These are phyloP conservation scores for Tricholoma terreum DNA, from an alignment of 768 basidiomycete genomes.

Conservation along the genomic window DNA sequence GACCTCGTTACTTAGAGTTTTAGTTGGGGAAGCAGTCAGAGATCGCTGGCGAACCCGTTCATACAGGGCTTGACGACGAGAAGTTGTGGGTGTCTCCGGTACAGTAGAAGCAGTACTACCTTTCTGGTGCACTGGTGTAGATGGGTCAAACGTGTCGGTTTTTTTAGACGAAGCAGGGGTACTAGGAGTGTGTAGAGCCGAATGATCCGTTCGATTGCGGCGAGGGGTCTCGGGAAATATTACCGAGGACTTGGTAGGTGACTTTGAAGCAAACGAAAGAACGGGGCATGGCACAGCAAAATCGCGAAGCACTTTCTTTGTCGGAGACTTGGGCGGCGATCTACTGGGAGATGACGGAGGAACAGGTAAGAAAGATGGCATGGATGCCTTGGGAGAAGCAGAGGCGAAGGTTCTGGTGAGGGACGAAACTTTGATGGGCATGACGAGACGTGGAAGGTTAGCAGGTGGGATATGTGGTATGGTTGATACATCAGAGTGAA, in stretches of 20 bases:
- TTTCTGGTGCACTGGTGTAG: slow-evolving; percentile 65
- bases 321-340: slow-evolving; percentile 33
- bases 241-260: slow-evolving; percentile 45
- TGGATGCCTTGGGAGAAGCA: slow-evolving; percentile 62
- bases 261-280: slow-evolving; percentile 35
- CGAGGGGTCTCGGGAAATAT: slow-evolving; percentile 66
- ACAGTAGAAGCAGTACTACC: slow-evolving; percentile 53
- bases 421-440: slow-evolving; percentile 54
- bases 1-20: slow-evolving; percentile 41
- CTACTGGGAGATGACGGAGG: slow-evolving; percentile 39
- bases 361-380: slow-evolving; percentile 39
- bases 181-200: slow-evolving; percentile 42
- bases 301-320: slow-evolving; percentile 14
- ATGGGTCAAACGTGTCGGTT: slow-evolving; percentile 43
- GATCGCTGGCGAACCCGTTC: slow-evolving; percentile 78
- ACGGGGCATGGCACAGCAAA: slow-evolving; percentile 51
- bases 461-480: slow-evolving; percentile 63
- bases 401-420: slow-evolving; percentile 72
- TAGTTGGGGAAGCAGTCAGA: slow-evolving; percentile 63
- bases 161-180: slow-evolving; percentile 40
- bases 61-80: slow-evolving; percentile 75
- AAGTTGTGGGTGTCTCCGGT: slow-evolving; percentile 67
- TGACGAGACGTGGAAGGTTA: slow-evolving; percentile 58
- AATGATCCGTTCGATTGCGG: slow-evolving; percentile 37
- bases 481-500: slow-evolving; percentile 41